These are phyloP conservation scores for Macrolepiota dolichaula DNA, from an alignment of 768 basidiomycete genomes.

Conservation along the genomic window DNA sequence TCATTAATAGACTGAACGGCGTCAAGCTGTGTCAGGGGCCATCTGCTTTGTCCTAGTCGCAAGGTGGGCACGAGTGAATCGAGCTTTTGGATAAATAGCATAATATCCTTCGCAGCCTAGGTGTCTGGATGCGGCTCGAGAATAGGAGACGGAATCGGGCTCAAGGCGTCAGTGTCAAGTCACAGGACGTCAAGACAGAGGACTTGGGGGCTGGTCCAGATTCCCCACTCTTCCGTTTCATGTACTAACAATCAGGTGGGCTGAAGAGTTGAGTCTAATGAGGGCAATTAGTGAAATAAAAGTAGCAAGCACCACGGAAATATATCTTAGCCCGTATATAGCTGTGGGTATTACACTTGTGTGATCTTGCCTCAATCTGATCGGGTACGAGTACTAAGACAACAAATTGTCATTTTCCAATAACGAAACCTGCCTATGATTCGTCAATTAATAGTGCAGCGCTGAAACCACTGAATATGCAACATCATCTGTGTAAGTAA, in stretches of 20 bases:
- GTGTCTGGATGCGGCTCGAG: conserved; percentile 45
- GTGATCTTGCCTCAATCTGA: conserved; percentile 29
- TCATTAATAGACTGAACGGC: neutral
- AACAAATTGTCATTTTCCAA: conserved; percentile 23
- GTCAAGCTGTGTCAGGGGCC: conserved; percentile 42
- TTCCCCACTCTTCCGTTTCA: conserved; percentile 42
- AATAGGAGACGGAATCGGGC: conserved; percentile 40
- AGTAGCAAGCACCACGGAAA: neutral
- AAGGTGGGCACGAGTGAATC: conserved; percentile 20
- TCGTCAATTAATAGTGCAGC: conserved; percentile 16
- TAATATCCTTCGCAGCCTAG: conserved; percentile 28
- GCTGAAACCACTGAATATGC: conserved; percentile 14
- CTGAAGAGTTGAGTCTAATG: neutral
- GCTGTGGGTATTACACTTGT: neutral
- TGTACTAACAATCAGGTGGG: conserved; percentile 29
- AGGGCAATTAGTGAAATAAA: neutral
- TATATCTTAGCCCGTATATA: neutral
- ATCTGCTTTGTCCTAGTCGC: conserved; percentile 41
- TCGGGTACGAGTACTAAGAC: conserved; percentile 33
- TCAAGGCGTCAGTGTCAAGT: conserved; percentile 37
- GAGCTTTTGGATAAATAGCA: conserved; percentile 6
- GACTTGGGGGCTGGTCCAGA: conserved; percentile 37
- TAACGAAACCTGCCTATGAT: conserved; percentile 38
- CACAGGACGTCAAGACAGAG: conserved; percentile 43
- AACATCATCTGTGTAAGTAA: conserved; percentile 27